Percentiles rank a stretch among this genome's conserved stretches.
These are phyloP conservation scores for Anisodus tanguticus DNA, from an alignment of 257 asterid genomes.

Conservation along the genomic window DNA sequence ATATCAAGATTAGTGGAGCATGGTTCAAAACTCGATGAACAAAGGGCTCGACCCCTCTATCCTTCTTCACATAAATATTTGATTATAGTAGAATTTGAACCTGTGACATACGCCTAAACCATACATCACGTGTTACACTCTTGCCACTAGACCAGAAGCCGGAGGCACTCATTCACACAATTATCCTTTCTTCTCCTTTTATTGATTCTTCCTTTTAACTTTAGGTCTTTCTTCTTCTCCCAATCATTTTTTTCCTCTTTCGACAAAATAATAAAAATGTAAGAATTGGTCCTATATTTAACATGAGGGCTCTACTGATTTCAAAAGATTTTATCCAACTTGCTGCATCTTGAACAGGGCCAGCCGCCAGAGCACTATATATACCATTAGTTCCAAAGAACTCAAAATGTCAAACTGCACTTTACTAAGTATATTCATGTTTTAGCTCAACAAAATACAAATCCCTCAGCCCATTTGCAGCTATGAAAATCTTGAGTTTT, in stretches of 20 bases:
- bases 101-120: background rate
- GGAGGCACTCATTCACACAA: background rate
- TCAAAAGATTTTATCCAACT: background rate
- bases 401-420: background rate
- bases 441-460: background rate
- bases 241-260: background rate
- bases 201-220: background rate
- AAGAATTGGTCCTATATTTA: background rate
- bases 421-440: background rate
- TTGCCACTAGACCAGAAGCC: background rate
- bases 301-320: slow-evolving; percentile 14
- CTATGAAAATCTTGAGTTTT: background rate
- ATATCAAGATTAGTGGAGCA: background rate
- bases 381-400: background rate
- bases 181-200: background rate
- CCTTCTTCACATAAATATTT: background rate
- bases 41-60: background rate
- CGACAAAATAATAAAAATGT: background rate
- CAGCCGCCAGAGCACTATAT: slow-evolving; percentile 22
- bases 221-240: background rate
- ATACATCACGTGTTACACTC: background rate
- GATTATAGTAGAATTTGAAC: background rate
- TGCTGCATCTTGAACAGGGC: background rate
- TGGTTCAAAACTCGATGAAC: background rate
- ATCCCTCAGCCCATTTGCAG: background rate